Evolutionary conservation across 140 eudicot species (phyloP), one percentile per base, ranked within the genome.

Genomic region (Oenanthe javanica): DNA sequence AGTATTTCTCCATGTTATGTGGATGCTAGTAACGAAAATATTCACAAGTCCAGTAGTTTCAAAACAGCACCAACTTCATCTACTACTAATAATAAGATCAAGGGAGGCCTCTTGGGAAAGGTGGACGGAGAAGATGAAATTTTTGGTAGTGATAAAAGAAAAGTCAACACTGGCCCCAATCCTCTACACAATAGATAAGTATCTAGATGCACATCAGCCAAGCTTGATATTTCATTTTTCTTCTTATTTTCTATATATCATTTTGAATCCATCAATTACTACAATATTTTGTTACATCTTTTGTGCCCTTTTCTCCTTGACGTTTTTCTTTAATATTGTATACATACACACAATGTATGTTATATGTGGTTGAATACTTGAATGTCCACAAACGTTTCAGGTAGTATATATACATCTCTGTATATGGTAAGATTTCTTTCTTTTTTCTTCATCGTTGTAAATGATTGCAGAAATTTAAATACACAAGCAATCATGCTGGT

Each of bases 181-280:
- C 93, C 93, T 75, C 85, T 89, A 52, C 89, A 88, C 86, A 88
- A 88, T 80, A 85, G 89, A 83, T 88, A 81, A 88, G 87, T 49
- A 19, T 46, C 50, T 40, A 47, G 49, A 46, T 31, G n/a, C 47
- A 14, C 18, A 40, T 15, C 76, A 21, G 12, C 12, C 18, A 75
- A 47, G 57, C 40, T 74, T 48, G 59, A n/a, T 79, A 52, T 38
- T 71, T 43, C 18, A 3, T 2, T 77, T 45, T 45, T 61, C 38
- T 51, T 79, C 50, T 23, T 23, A 1, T 15, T 2, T 70, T 9
- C 0, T 21, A 31, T 31, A 31, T 31, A 23, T 81, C 14, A 61
- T 38, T 27, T 12, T 23, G 5, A 9, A 42, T n/a, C 74, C 45
- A 13, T 36, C 6, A 11, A 43, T 49, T 61, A 72, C 25, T 23